Conservation (phyloP, 2,329 filamentous ascomycete species). For the Penicillium freii region DNA sequence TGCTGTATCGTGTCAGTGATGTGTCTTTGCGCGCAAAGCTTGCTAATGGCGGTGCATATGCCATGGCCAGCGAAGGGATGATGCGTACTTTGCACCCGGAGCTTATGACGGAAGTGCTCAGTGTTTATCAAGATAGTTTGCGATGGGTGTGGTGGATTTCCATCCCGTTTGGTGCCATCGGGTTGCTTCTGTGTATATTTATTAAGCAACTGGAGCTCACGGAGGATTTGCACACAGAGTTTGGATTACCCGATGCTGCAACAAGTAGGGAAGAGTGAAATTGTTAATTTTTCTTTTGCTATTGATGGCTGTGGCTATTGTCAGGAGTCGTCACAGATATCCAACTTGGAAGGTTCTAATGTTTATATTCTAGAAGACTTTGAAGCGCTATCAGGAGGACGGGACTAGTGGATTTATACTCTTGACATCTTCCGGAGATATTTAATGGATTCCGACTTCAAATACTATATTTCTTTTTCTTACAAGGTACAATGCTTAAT, state of each 20-base stretch:
- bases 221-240: background rate
- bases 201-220: slow-evolving; percentile 30
- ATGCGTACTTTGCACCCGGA: background rate
- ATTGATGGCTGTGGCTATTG: background rate
- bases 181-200: slow-evolving; percentile 34
- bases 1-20: slow-evolving; percentile 17
- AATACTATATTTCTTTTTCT: background rate
- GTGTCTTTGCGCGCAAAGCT: slow-evolving; percentile 8
- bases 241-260: slow-evolving; percentile 48
- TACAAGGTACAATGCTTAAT: background rate
- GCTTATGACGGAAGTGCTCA: slow-evolving; percentile 28
- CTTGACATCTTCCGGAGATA: background rate
- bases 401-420: slow-evolving; percentile 6
- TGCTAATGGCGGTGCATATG: slow-evolving; percentile 25
- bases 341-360: background rate
- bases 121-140: slow-evolving; percentile 36
- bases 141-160: slow-evolving; percentile 41
- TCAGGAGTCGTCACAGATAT: background rate
- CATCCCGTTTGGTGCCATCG: slow-evolving; percentile 32
- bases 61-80: slow-evolving; percentile 13
- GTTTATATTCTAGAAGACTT: background rate
- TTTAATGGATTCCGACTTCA: no score
- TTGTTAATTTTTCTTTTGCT: background rate
- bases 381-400: slow-evolving; percentile 14
- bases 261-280: background rate